Conservation (phyloP, 2,329 filamentous ascomycete genomes). For the Aspergillus vadensis region DNA sequence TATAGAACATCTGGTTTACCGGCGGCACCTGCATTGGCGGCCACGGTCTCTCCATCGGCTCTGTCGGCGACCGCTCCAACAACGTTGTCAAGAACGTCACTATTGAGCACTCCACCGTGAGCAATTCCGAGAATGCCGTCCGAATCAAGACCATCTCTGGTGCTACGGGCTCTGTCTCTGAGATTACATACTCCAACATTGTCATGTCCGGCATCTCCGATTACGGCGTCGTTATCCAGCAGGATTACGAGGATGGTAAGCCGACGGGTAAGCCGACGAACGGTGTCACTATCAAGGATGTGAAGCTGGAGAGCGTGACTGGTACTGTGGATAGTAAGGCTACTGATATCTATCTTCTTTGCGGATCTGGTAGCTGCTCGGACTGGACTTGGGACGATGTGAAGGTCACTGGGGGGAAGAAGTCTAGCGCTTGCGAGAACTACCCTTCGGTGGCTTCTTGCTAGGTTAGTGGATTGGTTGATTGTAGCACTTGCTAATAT, state of each 20-base stretch:
- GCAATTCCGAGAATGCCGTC: slow-evolving; percentile 44
- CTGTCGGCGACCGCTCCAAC: slow-evolving; percentile 50
- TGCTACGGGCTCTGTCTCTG: slow-evolving; percentile 34
- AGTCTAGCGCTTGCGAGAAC: neutral
- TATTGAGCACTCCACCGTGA: slow-evolving; percentile 47
- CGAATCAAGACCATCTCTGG: slow-evolving; percentile 46
- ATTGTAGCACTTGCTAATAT: too few species aligned
- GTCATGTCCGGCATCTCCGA: slow-evolving; percentile 46
- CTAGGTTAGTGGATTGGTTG: neutral
- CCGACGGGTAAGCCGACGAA: slow-evolving; percentile 42
- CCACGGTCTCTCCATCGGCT: slow-evolving; percentile 38
- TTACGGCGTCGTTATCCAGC: slow-evolving; percentile 55
- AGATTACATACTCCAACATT: slow-evolving; percentile 42
- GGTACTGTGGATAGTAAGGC: slow-evolving; percentile 34
- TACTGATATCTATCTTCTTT: slow-evolving; percentile 42
- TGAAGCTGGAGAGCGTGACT: slow-evolving; percentile 39
- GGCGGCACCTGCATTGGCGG: slow-evolving; percentile 42
- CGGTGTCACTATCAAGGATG: slow-evolving; percentile 39
- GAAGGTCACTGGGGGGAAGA: slow-evolving; percentile 37
- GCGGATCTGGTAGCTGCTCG: slow-evolving; percentile 43
- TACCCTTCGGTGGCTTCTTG: slow-evolving; percentile 3
- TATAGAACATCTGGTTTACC: slow-evolving; percentile 25
- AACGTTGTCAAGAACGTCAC: slow-evolving; percentile 56
- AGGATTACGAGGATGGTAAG: slow-evolving; percentile 55
- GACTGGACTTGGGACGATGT: slow-evolving; percentile 42